Evolutionary conservation across 2,329 filamentous ascomycete genomes (phyloP).

Genomic region (Verticillium longisporum): DNA sequence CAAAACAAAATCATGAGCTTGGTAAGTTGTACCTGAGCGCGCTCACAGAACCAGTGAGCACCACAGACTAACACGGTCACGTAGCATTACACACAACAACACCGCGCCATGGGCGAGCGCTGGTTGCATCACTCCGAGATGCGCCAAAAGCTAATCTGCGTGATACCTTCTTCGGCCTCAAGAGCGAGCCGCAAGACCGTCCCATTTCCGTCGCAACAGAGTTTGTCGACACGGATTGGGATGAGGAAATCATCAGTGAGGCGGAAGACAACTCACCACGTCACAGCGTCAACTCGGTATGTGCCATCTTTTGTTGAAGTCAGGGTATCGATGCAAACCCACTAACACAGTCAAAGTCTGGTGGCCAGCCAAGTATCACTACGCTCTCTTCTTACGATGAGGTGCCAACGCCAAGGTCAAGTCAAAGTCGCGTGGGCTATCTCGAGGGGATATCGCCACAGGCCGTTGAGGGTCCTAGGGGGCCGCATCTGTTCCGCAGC

Average conservation of each 20-base stretch:
- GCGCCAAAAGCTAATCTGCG: conserved; percentile 40
- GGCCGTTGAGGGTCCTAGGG: conserved; percentile 70
- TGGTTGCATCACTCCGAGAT: conserved; percentile 38
- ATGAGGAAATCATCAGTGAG: conserved; percentile 54
- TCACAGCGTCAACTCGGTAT: conserved; percentile 64
- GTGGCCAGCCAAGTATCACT: conserved; percentile 67
- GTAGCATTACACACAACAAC: conserved; percentile 28
- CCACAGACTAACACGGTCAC: not conserved
- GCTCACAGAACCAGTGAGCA: not conserved
- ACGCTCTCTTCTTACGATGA: conserved; percentile 86
- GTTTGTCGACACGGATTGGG: conserved; percentile 70
- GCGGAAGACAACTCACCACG: conserved; percentile 61
- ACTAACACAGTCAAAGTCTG: conserved; percentile 13
- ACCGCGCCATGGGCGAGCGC: conserved; percentile 22
- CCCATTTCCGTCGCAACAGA: conserved; percentile 69
- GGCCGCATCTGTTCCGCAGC: conserved; percentile 78
- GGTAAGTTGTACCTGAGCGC: conserved; percentile 19
- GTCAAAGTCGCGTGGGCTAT: conserved; percentile 51
- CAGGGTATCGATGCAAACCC: not conserved
- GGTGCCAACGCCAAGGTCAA: conserved; percentile 67
- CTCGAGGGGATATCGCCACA: conserved; percentile 54
- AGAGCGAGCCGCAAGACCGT: conserved; percentile 43
- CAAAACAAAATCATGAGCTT: conserved; percentile 16
- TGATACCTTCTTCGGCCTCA: conserved; percentile 56
- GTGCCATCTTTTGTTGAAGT: conserved; percentile 20